Percentiles rank a stretch among this genome's conserved stretches.
Evolutionary conservation across 331 rosid species (phyloP).

Genomic region (Pyracantha coccinea): DNA sequence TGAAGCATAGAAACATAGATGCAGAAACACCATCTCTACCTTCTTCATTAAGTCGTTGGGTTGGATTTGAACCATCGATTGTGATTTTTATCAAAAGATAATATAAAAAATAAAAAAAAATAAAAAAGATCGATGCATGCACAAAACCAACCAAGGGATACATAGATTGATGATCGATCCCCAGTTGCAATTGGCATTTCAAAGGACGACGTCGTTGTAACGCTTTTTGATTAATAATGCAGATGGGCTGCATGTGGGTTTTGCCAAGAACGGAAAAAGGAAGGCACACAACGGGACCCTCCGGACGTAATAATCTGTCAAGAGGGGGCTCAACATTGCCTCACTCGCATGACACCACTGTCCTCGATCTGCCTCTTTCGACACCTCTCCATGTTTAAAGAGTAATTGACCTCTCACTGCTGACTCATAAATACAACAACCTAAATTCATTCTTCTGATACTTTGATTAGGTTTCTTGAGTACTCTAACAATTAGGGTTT

Average conservation of each 20-base stretch:
- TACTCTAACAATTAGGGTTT: too few species aligned
- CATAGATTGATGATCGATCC: background rate
- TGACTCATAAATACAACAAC: background rate
- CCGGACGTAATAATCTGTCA: background rate
- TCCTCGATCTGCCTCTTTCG: background rate
- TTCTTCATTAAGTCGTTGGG: background rate
- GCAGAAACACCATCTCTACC: background rate
- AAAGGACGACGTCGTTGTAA: background rate
- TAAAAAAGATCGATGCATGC: background rate
- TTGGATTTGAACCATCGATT: background rate
- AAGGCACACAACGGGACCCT: constrained; percentile 6
- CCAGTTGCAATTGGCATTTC: background rate
- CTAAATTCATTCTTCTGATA: too few species aligned
- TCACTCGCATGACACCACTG: background rate
- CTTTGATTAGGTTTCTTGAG: too few species aligned
- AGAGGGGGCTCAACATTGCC: background rate
- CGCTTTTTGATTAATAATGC: background rate
- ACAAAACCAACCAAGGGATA: background rate
- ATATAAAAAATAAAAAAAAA: too few species aligned
- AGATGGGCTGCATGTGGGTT: constrained; percentile 10
- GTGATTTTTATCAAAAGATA: background rate
- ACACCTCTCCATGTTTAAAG: background rate
- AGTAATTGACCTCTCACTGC: background rate
- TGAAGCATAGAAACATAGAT: background rate
- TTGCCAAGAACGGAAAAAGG: background rate